Conservation (phyloP, 2,329 filamentous ascomycete genomes). For the Ceratocystis huliohia region DNA sequence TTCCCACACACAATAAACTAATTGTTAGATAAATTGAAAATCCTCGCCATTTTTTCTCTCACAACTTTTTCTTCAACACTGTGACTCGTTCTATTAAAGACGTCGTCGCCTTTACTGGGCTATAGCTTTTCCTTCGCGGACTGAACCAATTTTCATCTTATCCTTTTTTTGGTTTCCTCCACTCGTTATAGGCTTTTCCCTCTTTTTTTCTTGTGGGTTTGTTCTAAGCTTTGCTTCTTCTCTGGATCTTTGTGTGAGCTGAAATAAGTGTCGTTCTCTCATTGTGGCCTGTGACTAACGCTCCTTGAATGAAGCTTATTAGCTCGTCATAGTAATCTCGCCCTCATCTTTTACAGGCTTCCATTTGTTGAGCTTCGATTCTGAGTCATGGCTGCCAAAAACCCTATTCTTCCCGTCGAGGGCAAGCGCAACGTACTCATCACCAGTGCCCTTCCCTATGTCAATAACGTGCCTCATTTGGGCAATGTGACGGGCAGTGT, state of each 20-base stretch:
- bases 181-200: background rate
- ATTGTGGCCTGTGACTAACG: background rate
- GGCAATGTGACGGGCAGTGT: slow-evolving; percentile 83
- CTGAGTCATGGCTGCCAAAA: slow-evolving; percentile 22
- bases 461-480: slow-evolving; percentile 65
- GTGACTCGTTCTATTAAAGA: no score
- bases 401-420: slow-evolving; percentile 48
- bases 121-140: background rate
- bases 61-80: background rate
- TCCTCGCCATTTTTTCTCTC: background rate
- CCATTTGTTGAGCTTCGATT: background rate
- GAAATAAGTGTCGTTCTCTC: background rate
- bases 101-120: no score
- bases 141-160: slow-evolving; percentile 1
- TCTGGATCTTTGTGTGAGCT: background rate
- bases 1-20: background rate
- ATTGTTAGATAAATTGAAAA: background rate
- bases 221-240: background rate
- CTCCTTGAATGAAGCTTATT: background rate
- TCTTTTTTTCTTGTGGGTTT: background rate
- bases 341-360: background rate
- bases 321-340: background rate
- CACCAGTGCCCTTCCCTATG: slow-evolving; percentile 80
- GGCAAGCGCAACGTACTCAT: slow-evolving; percentile 81
- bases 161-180: slow-evolving; percentile 3